Evolutionary conservation across 768 basidiomycete genomes (phyloP), one percentile per base, ranked within the genome.

Genomic region (Pisolithus microcarpus): DNA sequence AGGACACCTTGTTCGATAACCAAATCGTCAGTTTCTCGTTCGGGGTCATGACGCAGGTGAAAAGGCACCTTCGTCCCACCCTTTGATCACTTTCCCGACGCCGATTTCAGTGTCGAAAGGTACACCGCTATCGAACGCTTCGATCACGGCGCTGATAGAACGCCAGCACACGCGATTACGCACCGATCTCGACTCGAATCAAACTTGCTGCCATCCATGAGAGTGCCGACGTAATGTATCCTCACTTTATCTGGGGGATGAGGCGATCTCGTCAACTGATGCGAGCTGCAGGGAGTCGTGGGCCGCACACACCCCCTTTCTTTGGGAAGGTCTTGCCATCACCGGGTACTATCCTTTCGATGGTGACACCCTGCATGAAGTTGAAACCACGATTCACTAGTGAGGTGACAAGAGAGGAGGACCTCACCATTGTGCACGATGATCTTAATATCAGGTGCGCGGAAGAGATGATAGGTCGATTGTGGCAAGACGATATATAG

Each of bases 21-120:
- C 53, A 56, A 18, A 16, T 26, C 21, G 16, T 16, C 64, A 57
- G 47, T n/a, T n/a, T n/a, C 24, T 38, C 18, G 43, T 15, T 8
- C 26, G 46, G 6, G 8, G 23, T n/a, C 43, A 34, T 10, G 13
- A 31, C 11, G 4, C 34, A 26, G 40, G 18, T 11, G 13, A 7
- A 24, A 34, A 68, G 76, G 58, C 56, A 84, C 91, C 91, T 66
- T 91, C 87, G 61, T 92, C 91, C 91, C 90, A 93, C 28, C 91
- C 88, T 62, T 75, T 85, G 70, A 94, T 92, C 43, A 94, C 91
- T 62, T 84, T 82, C 7, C 87, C 86, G 18, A 81, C 72, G 42
- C 91, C 88, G 55, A 91, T 91, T 62, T 78, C 61, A 3, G 86
- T 88, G 54, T 67, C 59, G 65, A 92, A 91, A 1, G 87, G 78